These are phyloP conservation scores for Phytophthora hibernalis DNA, from an alignment of 352 stramenopile species.

Conservation along the genomic window DNA sequence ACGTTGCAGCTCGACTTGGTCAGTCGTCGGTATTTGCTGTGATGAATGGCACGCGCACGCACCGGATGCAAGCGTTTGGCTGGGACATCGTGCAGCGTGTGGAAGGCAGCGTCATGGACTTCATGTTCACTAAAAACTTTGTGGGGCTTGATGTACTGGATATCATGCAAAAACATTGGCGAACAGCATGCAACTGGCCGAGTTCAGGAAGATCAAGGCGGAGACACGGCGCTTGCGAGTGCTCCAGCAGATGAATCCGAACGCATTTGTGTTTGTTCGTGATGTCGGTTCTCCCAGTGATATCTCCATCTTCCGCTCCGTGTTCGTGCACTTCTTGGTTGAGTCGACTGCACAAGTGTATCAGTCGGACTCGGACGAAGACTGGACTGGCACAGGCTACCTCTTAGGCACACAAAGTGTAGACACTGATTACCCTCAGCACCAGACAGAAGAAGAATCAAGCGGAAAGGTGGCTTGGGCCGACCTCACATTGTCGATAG, in stretches of 20 bases:
- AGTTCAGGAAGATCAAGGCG: constrained; percentile 39
- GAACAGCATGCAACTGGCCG: constrained; percentile 31
- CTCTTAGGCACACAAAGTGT: constrained; percentile 44
- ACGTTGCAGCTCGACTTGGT: constrained; percentile 32
- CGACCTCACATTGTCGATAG: constrained; percentile 38
- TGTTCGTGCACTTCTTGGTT: constrained; percentile 45
- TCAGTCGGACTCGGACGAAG: neutral
- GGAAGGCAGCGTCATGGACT: constrained; percentile 35
- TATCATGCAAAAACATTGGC: constrained; percentile 45
- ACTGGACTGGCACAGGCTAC: constrained; percentile 24
- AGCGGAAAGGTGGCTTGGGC: constrained; percentile 34
- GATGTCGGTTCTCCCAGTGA: constrained; percentile 44
- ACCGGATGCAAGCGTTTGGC: constrained; percentile 37
- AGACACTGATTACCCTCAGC: neutral
- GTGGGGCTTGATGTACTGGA: constrained; percentile 27
- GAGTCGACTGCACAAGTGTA: constrained; percentile 16
- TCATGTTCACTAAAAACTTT: constrained; percentile 46
- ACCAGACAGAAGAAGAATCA: neutral
- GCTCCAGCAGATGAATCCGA: constrained; percentile 33
- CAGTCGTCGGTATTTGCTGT: neutral
- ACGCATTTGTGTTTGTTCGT: constrained; percentile 37
- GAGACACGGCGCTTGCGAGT: constrained; percentile 40
- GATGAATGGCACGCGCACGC: neutral
- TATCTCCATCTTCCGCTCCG: constrained; percentile 36
- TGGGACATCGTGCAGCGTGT: constrained; percentile 42